Evolutionary conservation across 1,139 yeast genomes (phyloP).

Genomic region (Yamadazyma kanchanaburiensis): DNA sequence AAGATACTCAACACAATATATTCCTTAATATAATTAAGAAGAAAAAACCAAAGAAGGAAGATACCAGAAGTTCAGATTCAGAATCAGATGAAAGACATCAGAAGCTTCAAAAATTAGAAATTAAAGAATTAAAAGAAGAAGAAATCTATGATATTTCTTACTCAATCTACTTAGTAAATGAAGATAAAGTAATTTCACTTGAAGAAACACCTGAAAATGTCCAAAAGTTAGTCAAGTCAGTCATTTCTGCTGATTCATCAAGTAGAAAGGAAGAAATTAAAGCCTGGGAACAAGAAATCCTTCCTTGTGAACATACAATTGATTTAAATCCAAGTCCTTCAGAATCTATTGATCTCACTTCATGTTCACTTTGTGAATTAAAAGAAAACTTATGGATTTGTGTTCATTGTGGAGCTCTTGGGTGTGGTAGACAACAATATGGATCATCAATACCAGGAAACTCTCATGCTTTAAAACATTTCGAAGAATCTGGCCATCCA

Average conservation of each 20-base stretch:
- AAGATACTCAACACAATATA: conserved; percentile 48
- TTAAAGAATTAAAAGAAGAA: conserved; percentile 65
- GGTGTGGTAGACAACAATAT: conserved; percentile 90
- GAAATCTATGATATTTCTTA: conserved; percentile 58
- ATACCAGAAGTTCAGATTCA: conserved; percentile 11
- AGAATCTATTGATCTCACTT: conserved; percentile 26
- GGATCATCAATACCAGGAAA: conserved; percentile 87
- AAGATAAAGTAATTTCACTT: conserved; percentile 20
- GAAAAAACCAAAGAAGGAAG: conserved; percentile 35
- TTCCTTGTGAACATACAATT: conserved; percentile 73
- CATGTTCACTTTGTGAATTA: conserved; percentile 64
- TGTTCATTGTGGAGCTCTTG: conserved; percentile 81
- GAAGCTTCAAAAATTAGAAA: conserved; percentile 72
- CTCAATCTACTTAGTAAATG: conserved; percentile 39
- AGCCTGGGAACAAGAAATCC: conserved; percentile 89
- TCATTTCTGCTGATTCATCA: conserved; percentile 65
- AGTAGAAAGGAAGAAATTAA: conserved; percentile 67
- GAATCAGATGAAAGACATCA: conserved; percentile 29
- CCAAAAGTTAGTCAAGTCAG: conserved; percentile 37
- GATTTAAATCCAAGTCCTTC: conserved; percentile 40
- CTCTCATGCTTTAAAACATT: conserved; percentile 84
- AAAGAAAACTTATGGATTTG: conserved; percentile 83
- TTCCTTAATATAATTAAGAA: conserved; percentile 55
- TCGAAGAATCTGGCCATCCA: conserved; percentile 54
- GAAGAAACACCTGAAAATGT: conserved; percentile 21